Base-by-base conservation (phyloP, 2,329 filamentous ascomycete genomes). In the Calonectria pauciramosa region DNA sequence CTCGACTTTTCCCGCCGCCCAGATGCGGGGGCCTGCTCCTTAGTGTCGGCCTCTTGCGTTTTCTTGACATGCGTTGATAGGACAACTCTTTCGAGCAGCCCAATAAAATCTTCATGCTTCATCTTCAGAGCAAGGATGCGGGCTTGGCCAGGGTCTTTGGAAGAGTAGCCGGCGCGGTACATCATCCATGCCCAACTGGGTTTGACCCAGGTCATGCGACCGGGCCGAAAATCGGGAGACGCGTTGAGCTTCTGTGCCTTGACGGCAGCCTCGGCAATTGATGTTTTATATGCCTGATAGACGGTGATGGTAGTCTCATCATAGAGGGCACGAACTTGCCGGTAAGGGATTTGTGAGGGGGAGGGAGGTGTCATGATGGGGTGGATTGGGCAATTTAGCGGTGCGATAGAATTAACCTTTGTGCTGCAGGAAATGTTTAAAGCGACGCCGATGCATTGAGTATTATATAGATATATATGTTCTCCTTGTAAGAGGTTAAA, bases 131-230 rank as follows among this genome's bases (percentile, higher is more conserved):
- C 91, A 1, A 93, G 86, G 32, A 93, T 90, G 60, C 87, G 88
- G 41, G 87, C 85, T 81, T 93, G 91, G 3, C 87, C 82, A 0
- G 81, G 36, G 74, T 91, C 90, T 78, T 93, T 93, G 81, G 86
- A 87, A 0, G 89, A 89, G 84, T 92, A 93, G 20, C 91, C 91
- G 26, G 87, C 86, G 63, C 91, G 90, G 80, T 93, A 93, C 83
- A 92, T 89, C 88, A 92, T 91, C 91, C 91, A 93, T 60, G 86
- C 84, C 88, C 91, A 93, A 73, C 88, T 90, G 0, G 91, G 91
- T 79, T 93, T 93, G 77, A 93, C 89, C 91, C 91, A 93, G 5
- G 91, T 93, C 91, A 92, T 93, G 67, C 91, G 88, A 1, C 82
- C 82, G n/a, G 85, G 84, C 18, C 83, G 85, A 83, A 92, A 93